Conservation (phyloP, 176 grass and related monocot species). For the Cenchrus fungigraminus region DNA sequence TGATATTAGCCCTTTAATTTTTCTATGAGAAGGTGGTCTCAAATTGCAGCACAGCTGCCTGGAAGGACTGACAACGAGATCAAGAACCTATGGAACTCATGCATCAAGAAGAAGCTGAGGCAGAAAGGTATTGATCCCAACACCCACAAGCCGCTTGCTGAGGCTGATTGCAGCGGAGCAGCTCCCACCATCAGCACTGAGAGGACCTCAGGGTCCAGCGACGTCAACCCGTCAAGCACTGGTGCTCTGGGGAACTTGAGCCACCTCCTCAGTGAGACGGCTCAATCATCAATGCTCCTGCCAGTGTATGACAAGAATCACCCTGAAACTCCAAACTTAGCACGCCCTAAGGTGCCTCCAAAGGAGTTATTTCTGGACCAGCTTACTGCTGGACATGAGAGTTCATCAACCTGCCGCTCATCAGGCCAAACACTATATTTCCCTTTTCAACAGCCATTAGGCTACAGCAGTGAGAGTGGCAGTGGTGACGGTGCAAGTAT, state of each 20-base stretch:
- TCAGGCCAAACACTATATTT: conserved; percentile 47
- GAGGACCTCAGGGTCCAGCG: conserved; percentile 65
- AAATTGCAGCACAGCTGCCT: conserved; percentile 75
- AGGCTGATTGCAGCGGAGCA: conserved; percentile 46
- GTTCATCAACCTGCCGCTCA: conserved; percentile 54
- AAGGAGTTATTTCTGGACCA: conserved; percentile 61
- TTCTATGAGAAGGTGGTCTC: conserved; percentile 65
- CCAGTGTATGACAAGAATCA: conserved; percentile 46
- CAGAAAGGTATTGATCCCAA: conserved; percentile 79
- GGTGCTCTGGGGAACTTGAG: conserved; percentile 52
- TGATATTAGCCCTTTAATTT: conserved; percentile 29
- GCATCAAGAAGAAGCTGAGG: conserved; percentile 78
- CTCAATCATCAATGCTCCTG: conserved; percentile 59
- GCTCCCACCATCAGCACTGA: conserved; percentile 51
- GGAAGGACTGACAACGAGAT: conserved; percentile 85
- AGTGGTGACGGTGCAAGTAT: conserved; percentile 37
- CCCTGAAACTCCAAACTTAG: conserved; percentile 47
- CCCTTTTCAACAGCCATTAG: conserved; percentile 60
- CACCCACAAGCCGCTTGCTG: conserved; percentile 69
- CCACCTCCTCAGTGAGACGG: conserved; percentile 61
- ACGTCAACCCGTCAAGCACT: conserved; percentile 49
- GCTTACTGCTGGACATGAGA: conserved; percentile 49
- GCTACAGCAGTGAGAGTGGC: conserved; percentile 51
- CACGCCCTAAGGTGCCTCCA: conserved; percentile 51
- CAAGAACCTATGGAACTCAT: conserved; percentile 81